phyloP scores from a whole-genome alignment of 768 basidiomycete species.

The Russula lepida region DNA sequence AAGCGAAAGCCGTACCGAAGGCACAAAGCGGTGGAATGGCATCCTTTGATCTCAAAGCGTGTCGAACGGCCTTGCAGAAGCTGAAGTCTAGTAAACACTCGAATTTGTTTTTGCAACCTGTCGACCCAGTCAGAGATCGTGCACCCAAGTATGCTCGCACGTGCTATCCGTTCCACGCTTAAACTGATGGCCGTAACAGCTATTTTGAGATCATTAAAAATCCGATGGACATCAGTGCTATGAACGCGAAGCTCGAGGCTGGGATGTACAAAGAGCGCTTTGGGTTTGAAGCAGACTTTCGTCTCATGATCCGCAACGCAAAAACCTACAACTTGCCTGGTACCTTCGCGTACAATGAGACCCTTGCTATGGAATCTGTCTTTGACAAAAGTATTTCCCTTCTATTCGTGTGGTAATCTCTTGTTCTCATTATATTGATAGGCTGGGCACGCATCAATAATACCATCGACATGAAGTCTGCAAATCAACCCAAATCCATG shows the following conservation, averaged over 20 bases:
- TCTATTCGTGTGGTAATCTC: background rate
- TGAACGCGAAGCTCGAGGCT: slow-evolving; percentile 75
- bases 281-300: slow-evolving; percentile 80
- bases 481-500: slow-evolving; percentile 25
- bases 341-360: slow-evolving; percentile 67
- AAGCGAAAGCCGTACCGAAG: slow-evolving; percentile 48
- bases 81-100: slow-evolving; percentile 67
- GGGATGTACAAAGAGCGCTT: slow-evolving; percentile 81
- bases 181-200: slow-evolving; percentile 33
- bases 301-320: slow-evolving; percentile 81
- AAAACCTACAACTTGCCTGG: slow-evolving; percentile 72
- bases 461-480: slow-evolving; percentile 58
- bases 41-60: slow-evolving; percentile 64
- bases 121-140: slow-evolving; percentile 91
- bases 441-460: slow-evolving; percentile 87
- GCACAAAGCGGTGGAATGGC: slow-evolving; percentile 73
- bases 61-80: slow-evolving; percentile 72
- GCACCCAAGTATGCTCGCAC: slow-evolving; percentile 64
- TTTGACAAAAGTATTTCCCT: slow-evolving; percentile 72
- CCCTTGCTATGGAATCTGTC: slow-evolving; percentile 63
- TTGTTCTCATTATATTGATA: slow-evolving; percentile 26
- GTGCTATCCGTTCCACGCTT: slow-evolving; percentile 6
- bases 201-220: slow-evolving; percentile 87
- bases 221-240: slow-evolving; percentile 92
- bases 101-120: slow-evolving; percentile 71